Evolutionary conservation across 345 rosid species (phyloP), one percentile per base, ranked within the genome.

Genomic region (Aquilaria sinensis): DNA sequence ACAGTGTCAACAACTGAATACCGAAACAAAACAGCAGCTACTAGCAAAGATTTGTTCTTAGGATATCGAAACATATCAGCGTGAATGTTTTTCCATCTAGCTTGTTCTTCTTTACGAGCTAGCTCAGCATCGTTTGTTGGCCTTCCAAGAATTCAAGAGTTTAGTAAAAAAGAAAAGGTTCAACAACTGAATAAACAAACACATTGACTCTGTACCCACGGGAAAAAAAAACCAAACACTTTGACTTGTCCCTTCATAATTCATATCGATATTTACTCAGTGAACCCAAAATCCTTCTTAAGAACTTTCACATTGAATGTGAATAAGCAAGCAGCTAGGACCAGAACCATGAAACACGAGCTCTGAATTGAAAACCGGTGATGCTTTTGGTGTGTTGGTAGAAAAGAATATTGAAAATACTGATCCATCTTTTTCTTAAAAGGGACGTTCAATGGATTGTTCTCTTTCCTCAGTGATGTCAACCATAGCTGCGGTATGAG

Each of bases 361-460:
- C 79, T 82, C 23, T 79, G 79, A 45, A 75, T 79, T 2, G 84
- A 82, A 60, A 82, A 79, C 84, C 84, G 77, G 47, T 79, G 80
- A 14, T 74, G 79, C 61, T 82, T 81, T 73, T 79, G 70, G 60
- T 72, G 80, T 58, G 74, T 80, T 0, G 80, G 81, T 72, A 74
- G 62, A 7, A 80, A 75, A 9, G 87, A 79, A 68, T 78, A 66
- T 41, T 65, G 57, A 0, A 82, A 74, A 53, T 82, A 82, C 73
- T 75, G 79, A 48, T 79, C 84, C 87, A 82, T 82, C 74, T 82
- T 79, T 50, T 79, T 79, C 53, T 82, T 80, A 32, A 72, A 82
- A 0, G 82, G 74, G 48, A 58, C 68, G 5, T 77, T 79, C 62
- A 12, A 79, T 75, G 43, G 5, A 37, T 37, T 4, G 8, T 63